phyloP scores from a whole-genome alignment of 768 basidiomycete genomes.

The Trametes meyenii region DNA sequence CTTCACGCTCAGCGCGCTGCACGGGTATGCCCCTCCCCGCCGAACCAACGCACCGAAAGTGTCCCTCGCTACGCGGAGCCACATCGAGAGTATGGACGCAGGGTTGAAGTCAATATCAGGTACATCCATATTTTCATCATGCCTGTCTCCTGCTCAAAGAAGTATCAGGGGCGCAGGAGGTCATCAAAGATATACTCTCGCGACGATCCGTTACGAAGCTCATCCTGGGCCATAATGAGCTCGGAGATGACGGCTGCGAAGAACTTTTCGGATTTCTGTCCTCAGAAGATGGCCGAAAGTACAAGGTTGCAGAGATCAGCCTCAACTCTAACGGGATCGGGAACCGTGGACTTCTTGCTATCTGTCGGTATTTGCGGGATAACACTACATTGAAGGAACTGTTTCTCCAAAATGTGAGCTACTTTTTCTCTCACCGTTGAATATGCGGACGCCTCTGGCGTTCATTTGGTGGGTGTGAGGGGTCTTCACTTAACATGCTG shows the following conservation, averaged over 20 bases:
- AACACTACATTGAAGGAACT: slow-evolving; percentile 52
- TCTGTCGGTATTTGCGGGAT: slow-evolving; percentile 51
- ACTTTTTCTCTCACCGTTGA: no score
- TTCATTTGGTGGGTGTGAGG: not conserved
- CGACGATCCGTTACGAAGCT: slow-evolving; percentile 55
- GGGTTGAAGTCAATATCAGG: slow-evolving; percentile 25
- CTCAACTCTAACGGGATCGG: slow-evolving; percentile 62
- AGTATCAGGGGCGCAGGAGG: slow-evolving; percentile 49
- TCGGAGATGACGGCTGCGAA: slow-evolving; percentile 60
- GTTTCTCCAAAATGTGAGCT: slow-evolving; percentile 60
- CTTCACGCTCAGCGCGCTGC: not conserved
- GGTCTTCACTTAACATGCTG: no score
- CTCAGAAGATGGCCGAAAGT: slow-evolving; percentile 48
- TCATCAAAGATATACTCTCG: slow-evolving; percentile 49
- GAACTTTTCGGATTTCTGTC: slow-evolving; percentile 56
- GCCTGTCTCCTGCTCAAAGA: not conserved
- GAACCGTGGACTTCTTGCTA: slow-evolving; percentile 55
- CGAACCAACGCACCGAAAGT: slow-evolving; percentile 19
- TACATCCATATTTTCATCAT: not conserved
- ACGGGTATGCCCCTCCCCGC: slow-evolving; percentile 5
- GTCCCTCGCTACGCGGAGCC: slow-evolving; percentile 23
- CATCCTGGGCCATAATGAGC: slow-evolving; percentile 55
- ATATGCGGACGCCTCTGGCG: not conserved
- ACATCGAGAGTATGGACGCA: slow-evolving; percentile 28
- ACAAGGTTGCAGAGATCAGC: slow-evolving; percentile 55